Conservation (phyloP, 192 early-diverging fungal genomes). For the Spizellomyces punctatus region DNA sequence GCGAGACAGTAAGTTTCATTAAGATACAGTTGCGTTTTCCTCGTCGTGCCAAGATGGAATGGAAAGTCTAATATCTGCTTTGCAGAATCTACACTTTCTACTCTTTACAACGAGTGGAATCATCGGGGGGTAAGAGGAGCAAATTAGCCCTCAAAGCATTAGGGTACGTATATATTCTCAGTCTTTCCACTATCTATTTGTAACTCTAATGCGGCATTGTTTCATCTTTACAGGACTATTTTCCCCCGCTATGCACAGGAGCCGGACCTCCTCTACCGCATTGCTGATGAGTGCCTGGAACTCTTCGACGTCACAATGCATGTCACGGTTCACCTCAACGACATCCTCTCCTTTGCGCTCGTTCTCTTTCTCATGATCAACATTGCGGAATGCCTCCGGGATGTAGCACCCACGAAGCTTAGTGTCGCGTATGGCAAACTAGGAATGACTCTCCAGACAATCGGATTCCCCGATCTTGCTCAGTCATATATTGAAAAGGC, state of each 20-base stretch:
- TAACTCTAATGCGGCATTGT: too few relatives aligned
- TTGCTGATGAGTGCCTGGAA: neutral
- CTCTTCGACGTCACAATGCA: constrained; percentile 11
- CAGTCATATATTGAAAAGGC: neutral
- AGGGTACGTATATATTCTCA: too few relatives aligned
- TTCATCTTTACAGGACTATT: too few relatives aligned
- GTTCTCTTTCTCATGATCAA: constrained; percentile 3
- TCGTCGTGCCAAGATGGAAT: too few relatives aligned
- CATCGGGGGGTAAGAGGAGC: too few relatives aligned
- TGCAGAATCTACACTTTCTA: too few relatives aligned
- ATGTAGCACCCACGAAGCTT: neutral
- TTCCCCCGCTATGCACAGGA: neutral
- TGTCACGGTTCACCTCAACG: constrained; percentile 12
- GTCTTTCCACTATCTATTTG: too few relatives aligned
- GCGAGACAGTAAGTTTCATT: too few relatives aligned
- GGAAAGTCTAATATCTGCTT: too few relatives aligned
- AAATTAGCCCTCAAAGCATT: too few relatives aligned
- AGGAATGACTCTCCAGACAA: neutral
- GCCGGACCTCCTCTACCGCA: neutral
- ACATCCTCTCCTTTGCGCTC: neutral
- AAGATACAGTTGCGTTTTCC: too few relatives aligned
- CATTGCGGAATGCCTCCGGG: constrained; percentile 6
- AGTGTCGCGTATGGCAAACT: constrained; percentile 1
- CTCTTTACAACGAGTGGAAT: too few relatives aligned
- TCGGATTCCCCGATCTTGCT: constrained; percentile 1